Base-by-base conservation (phyloP, 2,329 filamentous ascomycete species). In the Penicillium sp. region DNA sequence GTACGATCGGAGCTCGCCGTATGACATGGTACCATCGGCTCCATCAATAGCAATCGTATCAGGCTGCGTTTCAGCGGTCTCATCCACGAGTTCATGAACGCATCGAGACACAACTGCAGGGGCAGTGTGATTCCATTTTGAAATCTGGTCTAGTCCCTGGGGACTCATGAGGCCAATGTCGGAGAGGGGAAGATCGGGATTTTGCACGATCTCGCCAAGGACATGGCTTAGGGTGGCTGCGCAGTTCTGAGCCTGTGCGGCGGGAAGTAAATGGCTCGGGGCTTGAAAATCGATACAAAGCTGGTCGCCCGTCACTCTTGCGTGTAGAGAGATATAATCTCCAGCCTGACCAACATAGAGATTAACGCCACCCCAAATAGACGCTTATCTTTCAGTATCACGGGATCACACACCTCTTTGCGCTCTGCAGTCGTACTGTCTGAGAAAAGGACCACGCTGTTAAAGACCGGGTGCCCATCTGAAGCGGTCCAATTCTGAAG, bases 211-310 rank as follows among this genome's bases (percentile, higher is more conserved):
- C 26, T 43, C 32, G 25, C 41, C 41, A 24, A 43, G 41, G 11
- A 43, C 41, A 25, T 43, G 41, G 41, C 41, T 43, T n/a, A 43
- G 29, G 13, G 41, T 43, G 24, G 41, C 34, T n/a, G 41, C 41
- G 41, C 41, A 43, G 41, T 43, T 29, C 32, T 43, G 41, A 32
- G 41, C 41, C 41, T 43, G 41, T 18, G 13, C 28, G 7, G 29
- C 29, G 41, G 41, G 41, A 43, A 43, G 41, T 32, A 43, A n/a
- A 24, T 43, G 41, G 18, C 24, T 29, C 28, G 41, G 41, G 34
- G 34, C 32, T 43, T 36, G 41, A 26, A 43, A 12, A 26, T 25
- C 9, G n/a, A 43, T 43, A 11, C 9, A n/a, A 6, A 43, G 12
- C 18, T 35, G 41, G 35, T 43, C 41, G 26, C 24, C 28, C 28